Percentiles rank a stretch among this genome's conserved stretches.
These are phyloP conservation scores for Sclerotiophoma versabilis DNA, from an alignment of 2,329 filamentous ascomycete genomes.

Conservation along the genomic window DNA sequence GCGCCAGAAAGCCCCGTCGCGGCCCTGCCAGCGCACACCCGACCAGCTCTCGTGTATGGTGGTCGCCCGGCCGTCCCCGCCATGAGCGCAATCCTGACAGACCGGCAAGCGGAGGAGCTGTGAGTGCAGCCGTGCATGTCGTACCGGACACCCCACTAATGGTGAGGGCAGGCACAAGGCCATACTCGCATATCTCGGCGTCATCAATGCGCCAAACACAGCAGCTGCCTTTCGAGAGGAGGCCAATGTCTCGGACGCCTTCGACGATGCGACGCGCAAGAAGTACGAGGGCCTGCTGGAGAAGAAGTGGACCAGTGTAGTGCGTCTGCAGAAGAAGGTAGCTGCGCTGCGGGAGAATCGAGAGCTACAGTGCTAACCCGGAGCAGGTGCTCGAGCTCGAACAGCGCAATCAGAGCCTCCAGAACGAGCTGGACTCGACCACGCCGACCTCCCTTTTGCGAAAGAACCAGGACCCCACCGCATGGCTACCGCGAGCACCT, in stretches of 20 bases:
- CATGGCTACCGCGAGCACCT: conserved; percentile 86
- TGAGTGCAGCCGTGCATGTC: conserved; percentile 57
- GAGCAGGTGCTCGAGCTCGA: conserved; percentile 91
- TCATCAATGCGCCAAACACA: conserved; percentile 73
- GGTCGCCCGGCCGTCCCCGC: conserved; percentile 40
- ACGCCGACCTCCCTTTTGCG: conserved; percentile 80
- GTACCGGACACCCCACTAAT: conserved; percentile 19
- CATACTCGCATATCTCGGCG: conserved; percentile 85
- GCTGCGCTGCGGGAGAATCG: background rate
- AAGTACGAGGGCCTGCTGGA: conserved; percentile 94
- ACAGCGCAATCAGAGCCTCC: conserved; percentile 72
- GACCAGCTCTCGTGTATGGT: conserved; percentile 39
- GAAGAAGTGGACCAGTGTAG: conserved; percentile 98
- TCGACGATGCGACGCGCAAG: conserved; percentile 83
- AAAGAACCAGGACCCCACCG: conserved; percentile 81
- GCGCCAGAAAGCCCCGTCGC: conserved; percentile 24
- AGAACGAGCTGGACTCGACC: conserved; percentile 83
- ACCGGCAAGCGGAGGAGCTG: conserved; percentile 88
- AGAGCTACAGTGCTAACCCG: conserved; percentile 21
- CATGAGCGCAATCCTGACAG: conserved; percentile 79
- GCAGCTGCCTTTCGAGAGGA: conserved; percentile 79
- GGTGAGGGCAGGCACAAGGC: conserved; percentile 77
- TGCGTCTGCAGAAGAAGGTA: conserved; percentile 94
- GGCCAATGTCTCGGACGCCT: conserved; percentile 73
- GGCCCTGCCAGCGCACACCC: conserved; percentile 6